Base-by-base conservation (phyloP, 768 basidiomycete genomes). In the Mrakia frigida region DNA sequence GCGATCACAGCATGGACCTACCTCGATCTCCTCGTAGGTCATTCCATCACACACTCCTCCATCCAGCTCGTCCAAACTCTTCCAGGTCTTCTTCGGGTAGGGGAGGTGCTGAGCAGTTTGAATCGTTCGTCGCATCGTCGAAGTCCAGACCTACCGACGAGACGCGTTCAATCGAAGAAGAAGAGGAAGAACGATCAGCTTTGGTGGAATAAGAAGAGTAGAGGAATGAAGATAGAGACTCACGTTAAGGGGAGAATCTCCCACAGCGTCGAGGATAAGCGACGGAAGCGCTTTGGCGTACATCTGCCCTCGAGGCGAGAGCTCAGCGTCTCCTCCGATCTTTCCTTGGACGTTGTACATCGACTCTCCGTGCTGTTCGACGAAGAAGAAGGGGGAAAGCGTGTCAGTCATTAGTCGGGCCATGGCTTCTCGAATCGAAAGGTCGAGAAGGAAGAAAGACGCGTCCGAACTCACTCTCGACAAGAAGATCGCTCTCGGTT, bases 1-100 rank as follows among this genome's bases (percentile, higher is more conserved):
- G 23, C n/a, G 43, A 46, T 25, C 43, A 46, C 7, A 7, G 4
- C 6, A 69, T 28, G 37, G 21, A 81, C 85, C 50, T 74, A 92
- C 95, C 87, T 95, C 95, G 76, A 99, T 98, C 87, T 98, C 96
- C 85, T 93, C 91, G 80, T 99, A 99, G 6, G 97, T 98, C 97
- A 99, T 98, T 23, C 91, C 97, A 84, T 99, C 97, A 81, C 97
- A 99, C 46, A 99, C 97, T 35, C 97, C 97, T 11, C 97, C 97
- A 83, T 99, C 97, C 35, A 99, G 87, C 84, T 99, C 97, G 81
- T 99, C 97, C 72, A 99, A 85, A 1, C 93, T 94, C 83, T 99
- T 99, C 97, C 97, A 99, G 4, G 96, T 98, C 79, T 98, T 85
- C 80, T 98, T 97, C 65, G 90, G 87, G 81, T 93, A 98, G 0